phyloP scores from a whole-genome alignment of 257 asterid genomes.

The Solanum pimpinellifolium region DNA sequence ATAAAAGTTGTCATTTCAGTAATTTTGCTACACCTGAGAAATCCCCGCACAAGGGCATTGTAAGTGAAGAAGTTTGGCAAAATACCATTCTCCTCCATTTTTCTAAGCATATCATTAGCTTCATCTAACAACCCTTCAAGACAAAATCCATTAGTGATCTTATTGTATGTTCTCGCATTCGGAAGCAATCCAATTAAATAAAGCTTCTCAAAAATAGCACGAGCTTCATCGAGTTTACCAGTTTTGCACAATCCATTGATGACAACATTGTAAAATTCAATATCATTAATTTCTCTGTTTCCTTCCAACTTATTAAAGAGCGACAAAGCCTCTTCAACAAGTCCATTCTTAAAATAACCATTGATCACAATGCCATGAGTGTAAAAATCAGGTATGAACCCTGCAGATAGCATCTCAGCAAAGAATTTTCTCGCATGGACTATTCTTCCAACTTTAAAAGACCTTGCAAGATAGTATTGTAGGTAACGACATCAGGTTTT shows the following conservation, averaged over 20 bases:
- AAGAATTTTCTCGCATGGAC: background rate
- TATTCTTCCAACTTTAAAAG: background rate
- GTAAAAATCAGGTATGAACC: background rate
- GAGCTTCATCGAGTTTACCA: background rate
- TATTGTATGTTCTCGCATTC: background rate
- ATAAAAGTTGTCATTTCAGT: background rate
- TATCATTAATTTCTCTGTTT: background rate
- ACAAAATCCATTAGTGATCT: background rate
- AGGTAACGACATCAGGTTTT: background rate
- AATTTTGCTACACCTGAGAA: background rate
- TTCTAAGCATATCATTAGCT: background rate
- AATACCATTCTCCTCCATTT: background rate
- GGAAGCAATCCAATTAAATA: background rate
- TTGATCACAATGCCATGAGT: background rate
- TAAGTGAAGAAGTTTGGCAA: background rate
- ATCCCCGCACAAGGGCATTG: background rate
- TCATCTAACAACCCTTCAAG: constrained; percentile 3
- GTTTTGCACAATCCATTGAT: background rate
- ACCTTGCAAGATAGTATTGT: background rate
- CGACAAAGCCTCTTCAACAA: background rate
- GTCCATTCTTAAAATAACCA: background rate
- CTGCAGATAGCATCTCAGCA: background rate
- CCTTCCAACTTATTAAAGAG: background rate
- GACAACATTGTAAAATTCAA: background rate
- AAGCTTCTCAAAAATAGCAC: background rate